phyloP scores from a whole-genome alignment of 2,329 filamentous ascomycete genomes.

The Curvularia lunata region DNA sequence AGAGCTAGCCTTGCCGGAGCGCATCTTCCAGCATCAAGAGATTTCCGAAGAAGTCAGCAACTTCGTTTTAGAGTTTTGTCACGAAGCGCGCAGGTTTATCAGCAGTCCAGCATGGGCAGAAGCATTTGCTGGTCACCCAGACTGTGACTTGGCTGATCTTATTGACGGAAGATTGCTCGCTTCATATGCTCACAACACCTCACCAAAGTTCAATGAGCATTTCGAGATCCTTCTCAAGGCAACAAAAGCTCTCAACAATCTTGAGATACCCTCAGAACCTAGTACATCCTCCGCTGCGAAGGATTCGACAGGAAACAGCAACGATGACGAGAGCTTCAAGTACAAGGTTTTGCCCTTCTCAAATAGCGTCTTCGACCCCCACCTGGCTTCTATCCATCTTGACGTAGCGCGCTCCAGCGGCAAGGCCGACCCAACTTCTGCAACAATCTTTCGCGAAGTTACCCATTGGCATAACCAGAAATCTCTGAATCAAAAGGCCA shows the following conservation, averaged over 20 bases:
- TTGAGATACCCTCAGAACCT: slow-evolving; percentile 20
- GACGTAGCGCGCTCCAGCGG: slow-evolving; percentile 38
- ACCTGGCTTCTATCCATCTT: slow-evolving; percentile 54
- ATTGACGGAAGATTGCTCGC: slow-evolving; percentile 60
- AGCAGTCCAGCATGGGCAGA: slow-evolving; percentile 46
- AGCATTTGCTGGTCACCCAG: slow-evolving; percentile 26
- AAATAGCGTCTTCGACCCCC: slow-evolving; percentile 56
- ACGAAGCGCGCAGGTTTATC: slow-evolving; percentile 48
- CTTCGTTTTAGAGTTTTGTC: slow-evolving; percentile 50
- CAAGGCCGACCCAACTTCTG: slow-evolving; percentile 38
- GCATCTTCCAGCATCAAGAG: slow-evolving; percentile 42
- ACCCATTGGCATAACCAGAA: slow-evolving; percentile 70
- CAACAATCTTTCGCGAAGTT: slow-evolving; percentile 56
- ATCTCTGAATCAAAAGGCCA: slow-evolving; percentile 53
- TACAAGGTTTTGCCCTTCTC: slow-evolving; percentile 56
- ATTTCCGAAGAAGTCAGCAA: slow-evolving; percentile 42
- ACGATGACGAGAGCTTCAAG: slow-evolving; percentile 15
- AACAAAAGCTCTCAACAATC: slow-evolving; percentile 26
- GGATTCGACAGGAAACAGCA: slow-evolving; percentile 6
- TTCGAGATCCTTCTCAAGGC: slow-evolving; percentile 30
- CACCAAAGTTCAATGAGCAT: slow-evolving; percentile 26
- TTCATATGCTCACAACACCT: slow-evolving; percentile 30
- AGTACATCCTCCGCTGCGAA: slow-evolving; percentile 7
- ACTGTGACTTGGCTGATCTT: slow-evolving; percentile 60
- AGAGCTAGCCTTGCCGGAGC: slow-evolving; percentile 50